Evolutionary conservation across 1,284 basidiomycete genomes (phyloP), one percentile per base, ranked within the genome.

Genomic region (Fomes fomentarius): DNA sequence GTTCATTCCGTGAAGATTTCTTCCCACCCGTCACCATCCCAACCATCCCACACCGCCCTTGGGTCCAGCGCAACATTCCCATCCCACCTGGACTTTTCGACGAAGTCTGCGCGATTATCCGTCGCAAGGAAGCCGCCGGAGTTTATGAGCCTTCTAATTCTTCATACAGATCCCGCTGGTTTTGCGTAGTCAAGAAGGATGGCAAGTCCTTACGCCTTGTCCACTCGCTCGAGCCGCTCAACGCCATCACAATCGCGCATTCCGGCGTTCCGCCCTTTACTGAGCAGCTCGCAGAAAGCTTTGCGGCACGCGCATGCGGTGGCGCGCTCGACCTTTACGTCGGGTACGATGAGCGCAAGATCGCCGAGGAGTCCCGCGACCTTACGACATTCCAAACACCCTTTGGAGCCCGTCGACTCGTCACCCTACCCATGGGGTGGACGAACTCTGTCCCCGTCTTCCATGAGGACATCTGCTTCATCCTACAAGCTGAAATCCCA

Each of bases 101-200:
- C 28, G 53, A 72, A 46, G 66, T 76, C 21, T 68, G 67, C 45
- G 50, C 56, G 12, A 54, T 74, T 12, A 66, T 76, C 17, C 54
- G 65, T 15, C 55, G 58, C 8, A 75, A 76, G 46, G 65, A 74
- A 4, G 60, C 0, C 39, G 57, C 39, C 28, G 71, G 74, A 2
- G 70, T 74, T 0, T 76, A 74, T 51, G 67, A 77, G 45, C 68
- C 64, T 0, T 73, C 69, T 1, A 71, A 71, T 39, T 73, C 72
- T 0, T 71, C 72, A 0, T 77, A 77, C 51, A 55, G 70, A 0
- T 75, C 71, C 0, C 52, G 66, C 9, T 76, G 75, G 74, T 78
- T 77, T 47, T 70, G 67, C 38, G 70, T 76, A 0, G 37, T 70
- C 9, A 76, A 77, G 63, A 77, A 76, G 47, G 66, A 71, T 50